Evolutionary conservation across 352 stramenopile genomes (phyloP).

Genomic region (Aphanomyces invadans): DNA sequence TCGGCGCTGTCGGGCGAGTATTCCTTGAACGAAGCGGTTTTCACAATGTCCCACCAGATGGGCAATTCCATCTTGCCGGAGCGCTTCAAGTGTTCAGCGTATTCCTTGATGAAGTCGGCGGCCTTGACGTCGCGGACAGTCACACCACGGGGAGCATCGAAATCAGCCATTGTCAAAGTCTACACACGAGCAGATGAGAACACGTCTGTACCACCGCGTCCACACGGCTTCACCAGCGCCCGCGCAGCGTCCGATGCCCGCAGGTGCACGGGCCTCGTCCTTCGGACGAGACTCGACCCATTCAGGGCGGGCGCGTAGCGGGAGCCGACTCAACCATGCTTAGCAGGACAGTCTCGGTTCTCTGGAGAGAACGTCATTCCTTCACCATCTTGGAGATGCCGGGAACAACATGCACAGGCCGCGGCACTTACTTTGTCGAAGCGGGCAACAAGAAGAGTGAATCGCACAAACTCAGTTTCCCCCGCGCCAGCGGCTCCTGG

Average conservation of each 20-base stretch:
- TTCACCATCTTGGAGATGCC: too few relatives aligned
- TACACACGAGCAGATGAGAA: slow-evolving; percentile 68
- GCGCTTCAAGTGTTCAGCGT: slow-evolving; percentile 98
- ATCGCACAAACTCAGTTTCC: too few relatives aligned
- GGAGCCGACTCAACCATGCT: slow-evolving; percentile 29
- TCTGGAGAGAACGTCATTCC: slow-evolving; percentile 39
- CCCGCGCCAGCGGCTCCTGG: slow-evolving; percentile 15
- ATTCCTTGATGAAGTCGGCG: slow-evolving; percentile 97
- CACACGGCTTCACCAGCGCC: slow-evolving; percentile 29
- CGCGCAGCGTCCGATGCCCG: too few relatives aligned
- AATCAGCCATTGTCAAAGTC: slow-evolving; percentile 81
- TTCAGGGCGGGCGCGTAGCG: neutral
- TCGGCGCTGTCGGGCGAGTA: slow-evolving; percentile 95
- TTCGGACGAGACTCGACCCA: too few relatives aligned
- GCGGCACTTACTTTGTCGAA: slow-evolving; percentile 74
- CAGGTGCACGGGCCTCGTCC: too few relatives aligned
- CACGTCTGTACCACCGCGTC: slow-evolving; percentile 87
- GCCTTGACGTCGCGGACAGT: slow-evolving; percentile 96
- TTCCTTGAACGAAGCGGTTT: slow-evolving; percentile 98
- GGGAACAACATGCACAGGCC: neutral
- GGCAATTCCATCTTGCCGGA: slow-evolving; percentile 98
- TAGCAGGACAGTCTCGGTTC: slow-evolving; percentile 87
- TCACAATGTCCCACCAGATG: slow-evolving; percentile 96
- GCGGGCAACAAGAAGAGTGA: slow-evolving; percentile 76
- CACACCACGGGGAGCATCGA: slow-evolving; percentile 80